Percentiles rank a stretch among this genome's conserved stretches.
phyloP scores from a whole-genome alignment of 257 asterid species.

The Sherardia arvensis region DNA sequence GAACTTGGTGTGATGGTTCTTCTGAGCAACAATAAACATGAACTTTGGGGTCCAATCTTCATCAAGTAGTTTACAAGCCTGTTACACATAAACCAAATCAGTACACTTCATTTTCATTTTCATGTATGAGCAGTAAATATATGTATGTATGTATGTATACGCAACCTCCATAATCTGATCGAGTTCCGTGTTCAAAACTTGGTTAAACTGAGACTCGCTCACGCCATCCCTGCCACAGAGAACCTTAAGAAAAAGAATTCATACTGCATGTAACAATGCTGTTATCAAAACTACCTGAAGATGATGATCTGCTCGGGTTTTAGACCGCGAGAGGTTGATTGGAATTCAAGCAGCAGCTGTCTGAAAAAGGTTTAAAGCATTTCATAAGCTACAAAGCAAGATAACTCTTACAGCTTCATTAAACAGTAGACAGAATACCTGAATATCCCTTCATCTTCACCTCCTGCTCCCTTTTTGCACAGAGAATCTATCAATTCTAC shows the following conservation, averaged over 20 bases:
- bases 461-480: slow-evolving; percentile 29
- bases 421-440: slow-evolving; percentile 27
- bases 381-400: not conserved
- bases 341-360: slow-evolving; percentile 52
- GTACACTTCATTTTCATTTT: too few relatives aligned
- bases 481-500: slow-evolving; percentile 53
- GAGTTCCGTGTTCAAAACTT: slow-evolving; percentile 60
- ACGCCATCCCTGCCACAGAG: slow-evolving; percentile 62
- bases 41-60: slow-evolving; percentile 52
- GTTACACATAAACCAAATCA: not conserved
- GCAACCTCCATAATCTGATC: slow-evolving; percentile 57
- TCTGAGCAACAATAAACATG: slow-evolving; percentile 24
- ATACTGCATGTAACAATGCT: not conserved
- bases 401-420: too few relatives aligned
- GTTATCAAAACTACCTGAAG: slow-evolving; percentile 41
- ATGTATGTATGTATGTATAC: too few relatives aligned
- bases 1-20: slow-evolving; percentile 63
- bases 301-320: slow-evolving; percentile 57
- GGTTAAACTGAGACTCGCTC: slow-evolving; percentile 65
- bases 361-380: slow-evolving; percentile 19
- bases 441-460: slow-evolving; percentile 46
- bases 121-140: too few relatives aligned
- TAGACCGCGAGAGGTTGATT: slow-evolving; percentile 19
- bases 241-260: too few relatives aligned
- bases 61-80: slow-evolving; percentile 64